Evolutionary conservation across 2,329 filamentous ascomycete species (phyloP).

Genomic region (Tothia fuscella): DNA sequence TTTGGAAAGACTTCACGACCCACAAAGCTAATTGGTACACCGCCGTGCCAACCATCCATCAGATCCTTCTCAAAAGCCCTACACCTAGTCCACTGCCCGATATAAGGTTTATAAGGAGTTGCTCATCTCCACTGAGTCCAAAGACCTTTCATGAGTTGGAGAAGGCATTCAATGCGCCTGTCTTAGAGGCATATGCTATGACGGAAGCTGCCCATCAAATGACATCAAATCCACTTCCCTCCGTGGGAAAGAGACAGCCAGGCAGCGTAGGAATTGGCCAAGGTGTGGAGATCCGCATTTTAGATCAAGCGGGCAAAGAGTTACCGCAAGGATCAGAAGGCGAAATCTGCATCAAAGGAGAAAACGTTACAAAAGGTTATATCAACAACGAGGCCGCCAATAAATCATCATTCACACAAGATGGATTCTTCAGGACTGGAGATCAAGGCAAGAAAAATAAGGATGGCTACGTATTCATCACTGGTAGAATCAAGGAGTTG

Average conservation of each 20-base stretch:
- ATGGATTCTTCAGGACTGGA: constrained; percentile 78
- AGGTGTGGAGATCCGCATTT: constrained; percentile 69
- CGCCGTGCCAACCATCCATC: constrained; percentile 84
- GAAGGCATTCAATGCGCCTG: constrained; percentile 61
- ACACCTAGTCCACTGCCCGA: constrained; percentile 53
- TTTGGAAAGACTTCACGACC: constrained; percentile 66
- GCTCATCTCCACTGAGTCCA: constrained; percentile 71
- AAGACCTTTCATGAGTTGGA: constrained; percentile 73
- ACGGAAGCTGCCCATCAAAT: constrained; percentile 81
- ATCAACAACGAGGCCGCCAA: constrained; percentile 74
- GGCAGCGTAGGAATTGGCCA: constrained; percentile 75
- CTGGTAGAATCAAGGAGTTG: constrained; percentile 84
- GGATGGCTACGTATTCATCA: constrained; percentile 76
- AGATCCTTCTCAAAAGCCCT: constrained; percentile 68
- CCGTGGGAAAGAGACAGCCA: constrained; percentile 60
- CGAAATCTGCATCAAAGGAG: constrained; percentile 71
- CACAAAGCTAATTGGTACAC: constrained; percentile 84
- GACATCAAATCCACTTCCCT: constrained; percentile 53
- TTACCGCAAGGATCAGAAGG: constrained; percentile 58
- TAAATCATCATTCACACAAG: constrained; percentile 56
- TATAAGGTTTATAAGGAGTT: constrained; percentile 81
- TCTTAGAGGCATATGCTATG: constrained; percentile 87
- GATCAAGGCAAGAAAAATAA: constrained; percentile 73
- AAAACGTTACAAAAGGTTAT: constrained; percentile 77
- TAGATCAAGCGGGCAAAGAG: constrained; percentile 57